Evolutionary conservation across 805 yeast genomes (phyloP).

Genomic region (Lachancea meyersii): DNA sequence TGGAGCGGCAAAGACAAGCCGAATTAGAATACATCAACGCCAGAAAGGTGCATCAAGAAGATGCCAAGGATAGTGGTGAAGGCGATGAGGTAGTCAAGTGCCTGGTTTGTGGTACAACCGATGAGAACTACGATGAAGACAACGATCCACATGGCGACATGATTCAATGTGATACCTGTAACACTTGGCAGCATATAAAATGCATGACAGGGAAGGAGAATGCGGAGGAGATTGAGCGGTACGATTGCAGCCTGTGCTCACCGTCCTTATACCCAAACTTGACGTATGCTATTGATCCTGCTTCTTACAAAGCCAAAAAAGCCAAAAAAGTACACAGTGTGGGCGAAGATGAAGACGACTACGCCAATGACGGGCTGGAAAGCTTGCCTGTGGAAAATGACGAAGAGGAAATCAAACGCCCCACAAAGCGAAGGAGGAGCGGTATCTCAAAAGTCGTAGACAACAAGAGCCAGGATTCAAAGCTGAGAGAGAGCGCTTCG

Average conservation of each 20-base stretch:
- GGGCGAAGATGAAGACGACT: neutral
- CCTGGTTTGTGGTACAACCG: slow-evolving; percentile 54
- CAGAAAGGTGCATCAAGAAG: slow-evolving; percentile 2
- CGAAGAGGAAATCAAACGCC: neutral
- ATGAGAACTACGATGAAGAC: slow-evolving; percentile 51
- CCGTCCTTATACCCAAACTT: slow-evolving; percentile 36
- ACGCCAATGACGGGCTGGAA: neutral
- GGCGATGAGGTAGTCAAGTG: slow-evolving; percentile 42
- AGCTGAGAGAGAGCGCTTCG: slow-evolving; percentile 43
- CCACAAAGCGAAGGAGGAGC: slow-evolving; percentile 1
- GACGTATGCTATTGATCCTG: slow-evolving; percentile 28
- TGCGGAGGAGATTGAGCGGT: slow-evolving; percentile 40
- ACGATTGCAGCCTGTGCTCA: slow-evolving; percentile 51
- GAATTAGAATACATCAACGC: slow-evolving; percentile 9
- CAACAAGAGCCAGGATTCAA: slow-evolving; percentile 20
- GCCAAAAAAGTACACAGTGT: neutral
- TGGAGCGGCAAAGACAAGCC: slow-evolving; percentile 24
- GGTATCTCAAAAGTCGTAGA: neutral
- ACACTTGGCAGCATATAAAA: slow-evolving; percentile 65
- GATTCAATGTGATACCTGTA: slow-evolving; percentile 62
- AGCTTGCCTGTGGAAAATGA: slow-evolving; percentile 6
- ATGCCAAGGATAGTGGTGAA: slow-evolving; percentile 12
- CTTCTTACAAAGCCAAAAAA: slow-evolving; percentile 19
- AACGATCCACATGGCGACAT: slow-evolving; percentile 47
- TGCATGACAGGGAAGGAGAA: slow-evolving; percentile 46